Evolutionary conservation across 2,329 filamentous ascomycete species (phyloP).

Genomic region (Verticillium dahliae): DNA sequence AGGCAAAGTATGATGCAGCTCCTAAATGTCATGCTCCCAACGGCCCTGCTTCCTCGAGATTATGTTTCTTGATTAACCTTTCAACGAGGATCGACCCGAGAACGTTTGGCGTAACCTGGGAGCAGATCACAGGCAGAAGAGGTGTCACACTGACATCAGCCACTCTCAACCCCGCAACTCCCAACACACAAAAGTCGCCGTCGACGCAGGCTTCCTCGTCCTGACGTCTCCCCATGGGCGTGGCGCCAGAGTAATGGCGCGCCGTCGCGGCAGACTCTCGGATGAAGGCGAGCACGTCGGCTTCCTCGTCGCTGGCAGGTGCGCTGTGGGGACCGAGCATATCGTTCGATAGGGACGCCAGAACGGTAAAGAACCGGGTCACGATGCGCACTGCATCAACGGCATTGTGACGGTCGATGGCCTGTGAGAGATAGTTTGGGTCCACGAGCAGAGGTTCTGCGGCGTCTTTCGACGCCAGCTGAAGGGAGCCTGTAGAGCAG

Average conservation of each 20-base stretch:
- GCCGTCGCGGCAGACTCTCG: background rate
- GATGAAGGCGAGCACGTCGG: background rate
- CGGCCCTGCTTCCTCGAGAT: background rate
- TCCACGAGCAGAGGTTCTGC: constrained; percentile 15
- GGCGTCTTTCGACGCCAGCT: constrained; percentile 10
- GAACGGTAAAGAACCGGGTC: background rate
- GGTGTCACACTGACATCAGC: constrained; percentile 15
- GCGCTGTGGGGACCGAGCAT: background rate
- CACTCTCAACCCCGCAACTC: constrained; percentile 13
- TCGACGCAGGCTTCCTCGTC: constrained; percentile 51
- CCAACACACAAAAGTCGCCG: constrained; percentile 7
- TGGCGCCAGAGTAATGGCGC: background rate
- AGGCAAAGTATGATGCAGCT: too few relatives aligned
- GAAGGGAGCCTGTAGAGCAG: constrained; percentile 18
- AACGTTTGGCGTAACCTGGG: background rate
- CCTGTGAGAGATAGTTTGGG: constrained; percentile 20
- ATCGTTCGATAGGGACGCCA: background rate
- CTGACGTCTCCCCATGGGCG: constrained; percentile 42
- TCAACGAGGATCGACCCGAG: background rate
- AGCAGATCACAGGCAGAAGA: background rate
- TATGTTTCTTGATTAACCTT: background rate
- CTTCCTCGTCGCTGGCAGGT: background rate
- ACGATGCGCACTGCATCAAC: background rate
- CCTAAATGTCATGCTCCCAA: too few relatives aligned
- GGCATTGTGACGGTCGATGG: constrained; percentile 15